A percentile compares a stretch with the other conserved stretches of the same genome.
These are phyloP conservation scores for Verruconis gallopava DNA, from an alignment of 2,329 filamentous ascomycete species.

Conservation along the genomic window DNA sequence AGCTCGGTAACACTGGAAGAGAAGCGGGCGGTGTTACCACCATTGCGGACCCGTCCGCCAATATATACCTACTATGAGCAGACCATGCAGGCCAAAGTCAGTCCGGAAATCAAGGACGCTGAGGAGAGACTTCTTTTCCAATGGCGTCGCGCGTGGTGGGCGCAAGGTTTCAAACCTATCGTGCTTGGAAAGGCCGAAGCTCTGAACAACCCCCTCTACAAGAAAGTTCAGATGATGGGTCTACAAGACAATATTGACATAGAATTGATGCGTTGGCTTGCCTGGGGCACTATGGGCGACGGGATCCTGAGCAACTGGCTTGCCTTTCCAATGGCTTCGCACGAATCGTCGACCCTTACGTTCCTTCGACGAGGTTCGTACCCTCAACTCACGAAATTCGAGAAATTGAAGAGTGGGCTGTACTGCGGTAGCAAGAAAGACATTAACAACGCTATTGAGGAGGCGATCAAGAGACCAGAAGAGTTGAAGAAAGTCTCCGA, in stretches of 20 bases:
- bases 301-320: constrained; percentile 69
- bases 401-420: constrained; percentile 56
- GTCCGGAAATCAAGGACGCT: constrained; percentile 51
- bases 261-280: constrained; percentile 75
- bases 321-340: constrained; percentile 71
- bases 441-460: constrained; percentile 30
- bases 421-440: constrained; percentile 54
- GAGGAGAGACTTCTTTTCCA: constrained; percentile 69
- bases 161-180: constrained; percentile 76
- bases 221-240: constrained; percentile 48
- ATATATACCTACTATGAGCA: constrained; percentile 86
- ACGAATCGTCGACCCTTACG: constrained; percentile 57
- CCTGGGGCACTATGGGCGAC: constrained; percentile 82
- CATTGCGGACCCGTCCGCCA: constrained; percentile 52
- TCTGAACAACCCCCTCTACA: constrained; percentile 67
- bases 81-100: constrained; percentile 43
- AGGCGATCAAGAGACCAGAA: constrained; percentile 30
- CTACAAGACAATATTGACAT: constrained; percentile 49
- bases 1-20: constrained; percentile 68
- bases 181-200: constrained; percentile 71
- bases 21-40: constrained; percentile 70
- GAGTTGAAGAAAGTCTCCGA: constrained; percentile 47
- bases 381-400: constrained; percentile 59
- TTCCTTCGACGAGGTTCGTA: constrained; percentile 67
- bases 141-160: constrained; percentile 93